Evolutionary conservation across 805 yeast genomes (phyloP), one percentile per base, ranked within the genome.

Genomic region (Isabelozyma heimii): DNA sequence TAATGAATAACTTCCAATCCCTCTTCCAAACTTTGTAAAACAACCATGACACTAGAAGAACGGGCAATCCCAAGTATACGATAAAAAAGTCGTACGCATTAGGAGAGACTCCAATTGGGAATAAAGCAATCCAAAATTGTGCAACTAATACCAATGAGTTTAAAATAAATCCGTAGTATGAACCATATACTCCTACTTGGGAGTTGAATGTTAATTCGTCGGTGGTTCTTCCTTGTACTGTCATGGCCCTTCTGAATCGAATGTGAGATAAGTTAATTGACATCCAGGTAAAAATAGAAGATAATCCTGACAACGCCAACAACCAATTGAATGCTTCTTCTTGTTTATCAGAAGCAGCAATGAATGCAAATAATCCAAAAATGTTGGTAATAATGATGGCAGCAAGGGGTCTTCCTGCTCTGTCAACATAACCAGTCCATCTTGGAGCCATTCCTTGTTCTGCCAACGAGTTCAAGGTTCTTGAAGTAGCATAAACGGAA

Each of bases 401-500:
- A 39, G 72, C 79, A 47, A 85, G 61, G 28, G 91, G 91, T 62
- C 90, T 77, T 50, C 90, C 91, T 17, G 73, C 75, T 57, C 83
- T 73, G 63, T 85, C 90, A 53, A 84, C 76, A 68, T 83, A 84
- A 3, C 79, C 80, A 44, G 82, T 73, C 48, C 78, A 63, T 55
- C 71, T 68, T 47, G 90, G 89, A 44, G 85, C 80, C 60, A 77
- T 77, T 9, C 87, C 87, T 60, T 81, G 83, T 38, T 77, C 84
- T 13, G 86, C 82, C 53, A 86, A 68, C 8, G 88, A 79, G 20
- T 80, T 77, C 54, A 86, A 63, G 17, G 87, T 79, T 71, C 91
- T 81, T 5, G 90, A 84, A 52, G 84, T 76, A 5, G 84, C 87
- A 55, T 79, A 86, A 8, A 86, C 84, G n/a, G 86, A 77, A 7